Evolutionary conservation across 2,329 filamentous ascomycete genomes (phyloP).

Genomic region (Seiridium unicorne): DNA sequence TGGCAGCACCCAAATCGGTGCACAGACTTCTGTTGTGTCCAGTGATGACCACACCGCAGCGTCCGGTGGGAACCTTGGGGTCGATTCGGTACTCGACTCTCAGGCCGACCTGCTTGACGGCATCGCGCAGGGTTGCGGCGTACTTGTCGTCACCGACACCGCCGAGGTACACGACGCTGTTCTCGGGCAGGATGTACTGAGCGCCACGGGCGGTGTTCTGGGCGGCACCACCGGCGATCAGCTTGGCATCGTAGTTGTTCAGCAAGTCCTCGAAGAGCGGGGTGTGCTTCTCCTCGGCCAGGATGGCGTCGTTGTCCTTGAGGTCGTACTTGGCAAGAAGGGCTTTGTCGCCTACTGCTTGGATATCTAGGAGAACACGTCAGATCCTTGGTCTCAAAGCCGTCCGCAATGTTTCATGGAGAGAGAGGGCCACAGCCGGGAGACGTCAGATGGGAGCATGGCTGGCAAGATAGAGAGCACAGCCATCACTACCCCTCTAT

Average conservation of each 20-base stretch:
- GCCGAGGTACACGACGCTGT: conserved; percentile 91
- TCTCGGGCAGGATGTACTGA: conserved; percentile 87
- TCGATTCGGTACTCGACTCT: conserved; percentile 95
- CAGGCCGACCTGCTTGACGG: conserved; percentile 83
- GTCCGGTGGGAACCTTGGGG: conserved; percentile 78
- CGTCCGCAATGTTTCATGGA: neutral
- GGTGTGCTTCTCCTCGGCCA: conserved; percentile 88
- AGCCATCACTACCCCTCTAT: neutral
- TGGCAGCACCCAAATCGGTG: conserved; percentile 93
- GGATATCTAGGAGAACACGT: conserved; percentile 68
- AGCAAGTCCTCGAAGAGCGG: conserved; percentile 91
- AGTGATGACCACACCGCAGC: conserved; percentile 95
- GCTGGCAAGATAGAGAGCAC: no score
- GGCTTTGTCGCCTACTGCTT: conserved; percentile 77
- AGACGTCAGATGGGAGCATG: no score
- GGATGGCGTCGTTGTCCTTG: conserved; percentile 96
- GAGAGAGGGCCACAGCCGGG: neutral
- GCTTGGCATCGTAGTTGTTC: conserved; percentile 86
- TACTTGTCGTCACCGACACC: conserved; percentile 96
- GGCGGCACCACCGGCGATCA: conserved; percentile 93
- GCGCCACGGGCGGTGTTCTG: conserved; percentile 97
- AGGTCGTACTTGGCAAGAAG: conserved; percentile 90
- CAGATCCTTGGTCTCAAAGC: neutral
- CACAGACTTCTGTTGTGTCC: conserved; percentile 93
- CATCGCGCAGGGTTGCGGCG: conserved; percentile 80